phyloP scores from a whole-genome alignment of 2,329 filamentous ascomycete species.

The Nemania diffusa region DNA sequence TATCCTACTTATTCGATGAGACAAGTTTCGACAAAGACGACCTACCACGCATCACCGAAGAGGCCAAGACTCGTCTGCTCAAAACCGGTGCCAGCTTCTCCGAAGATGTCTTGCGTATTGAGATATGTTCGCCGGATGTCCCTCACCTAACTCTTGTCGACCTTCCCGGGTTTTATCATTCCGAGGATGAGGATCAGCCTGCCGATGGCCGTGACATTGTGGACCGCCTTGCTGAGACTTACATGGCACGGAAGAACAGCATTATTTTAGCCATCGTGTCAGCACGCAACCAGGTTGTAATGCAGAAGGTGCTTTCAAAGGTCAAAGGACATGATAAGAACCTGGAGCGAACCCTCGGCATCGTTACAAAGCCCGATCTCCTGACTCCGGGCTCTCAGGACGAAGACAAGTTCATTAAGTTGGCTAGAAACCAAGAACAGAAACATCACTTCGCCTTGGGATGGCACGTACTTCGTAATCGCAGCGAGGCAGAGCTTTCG shows the following conservation, averaged over 20 bases:
- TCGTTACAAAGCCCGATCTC: slow-evolving; percentile 67
- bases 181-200: slow-evolving; percentile 49
- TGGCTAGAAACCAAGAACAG: slow-evolving; percentile 49
- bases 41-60: slow-evolving; percentile 60
- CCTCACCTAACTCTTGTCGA: slow-evolving; percentile 65
- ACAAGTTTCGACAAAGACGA: slow-evolving; percentile 52
- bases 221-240: slow-evolving; percentile 56
- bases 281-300: slow-evolving; percentile 60
- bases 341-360: slow-evolving; percentile 61
- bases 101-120: slow-evolving; percentile 58
- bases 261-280: slow-evolving; percentile 68
- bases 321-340: slow-evolving; percentile 56
- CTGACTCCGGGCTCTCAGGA: slow-evolving; percentile 52
- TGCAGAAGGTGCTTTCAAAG: slow-evolving; percentile 62
- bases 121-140: slow-evolving; percentile 57
- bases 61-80: slow-evolving; percentile 61
- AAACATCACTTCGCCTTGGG: slow-evolving; percentile 54
- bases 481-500: slow-evolving; percentile 48
- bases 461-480: slow-evolving; percentile 66
- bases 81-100: slow-evolving; percentile 52
- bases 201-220: slow-evolving; percentile 48
- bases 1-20: slow-evolving; percentile 48
- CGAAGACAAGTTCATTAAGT: slow-evolving; percentile 52
- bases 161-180: slow-evolving; percentile 59
- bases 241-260: slow-evolving; percentile 67